Evolutionary conservation across 2,329 filamentous ascomycete species (phyloP).

Genomic region (Microdochium nivale): DNA sequence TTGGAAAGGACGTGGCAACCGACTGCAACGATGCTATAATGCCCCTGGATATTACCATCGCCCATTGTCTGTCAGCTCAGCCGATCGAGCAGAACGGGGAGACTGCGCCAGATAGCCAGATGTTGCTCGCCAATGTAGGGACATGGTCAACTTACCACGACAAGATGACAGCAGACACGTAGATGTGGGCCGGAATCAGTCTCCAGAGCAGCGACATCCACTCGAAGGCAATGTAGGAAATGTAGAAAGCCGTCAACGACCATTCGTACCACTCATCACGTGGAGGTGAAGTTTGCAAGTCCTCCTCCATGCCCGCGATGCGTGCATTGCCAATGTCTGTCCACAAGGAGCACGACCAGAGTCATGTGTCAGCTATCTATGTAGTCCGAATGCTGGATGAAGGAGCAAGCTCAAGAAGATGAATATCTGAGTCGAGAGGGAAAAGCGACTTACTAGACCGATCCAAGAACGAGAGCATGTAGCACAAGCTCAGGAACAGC

Average conservation of each 20-base stretch:
- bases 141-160: neutral
- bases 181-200: slow-evolving; percentile 50
- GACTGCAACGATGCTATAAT: slow-evolving; percentile 67
- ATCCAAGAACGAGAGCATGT: slow-evolving; percentile 79
- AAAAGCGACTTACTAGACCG: slow-evolving; percentile 57
- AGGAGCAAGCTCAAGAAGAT: neutral
- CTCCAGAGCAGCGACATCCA: slow-evolving; percentile 58
- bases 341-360: neutral
- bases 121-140: neutral
- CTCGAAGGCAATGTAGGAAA: slow-evolving; percentile 55
- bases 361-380: neutral
- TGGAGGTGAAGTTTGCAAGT: slow-evolving; percentile 43
- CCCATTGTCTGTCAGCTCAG: slow-evolving; percentile 32
- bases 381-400: neutral
- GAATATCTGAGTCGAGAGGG: neutral
- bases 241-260: slow-evolving; percentile 53
- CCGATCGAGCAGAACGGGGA: no score
- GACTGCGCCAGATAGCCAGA: neutral
- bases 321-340: slow-evolving; percentile 54
- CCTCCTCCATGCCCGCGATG: slow-evolving; percentile 54
- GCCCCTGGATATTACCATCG: slow-evolving; percentile 75
- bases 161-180: slow-evolving; percentile 24
- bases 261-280: slow-evolving; percentile 46
- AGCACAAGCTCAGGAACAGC: slow-evolving; percentile 72
- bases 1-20: slow-evolving; percentile 53